Conservation (phyloP, 768 basidiomycete species). For the Melanogaster broomeanus region DNA sequence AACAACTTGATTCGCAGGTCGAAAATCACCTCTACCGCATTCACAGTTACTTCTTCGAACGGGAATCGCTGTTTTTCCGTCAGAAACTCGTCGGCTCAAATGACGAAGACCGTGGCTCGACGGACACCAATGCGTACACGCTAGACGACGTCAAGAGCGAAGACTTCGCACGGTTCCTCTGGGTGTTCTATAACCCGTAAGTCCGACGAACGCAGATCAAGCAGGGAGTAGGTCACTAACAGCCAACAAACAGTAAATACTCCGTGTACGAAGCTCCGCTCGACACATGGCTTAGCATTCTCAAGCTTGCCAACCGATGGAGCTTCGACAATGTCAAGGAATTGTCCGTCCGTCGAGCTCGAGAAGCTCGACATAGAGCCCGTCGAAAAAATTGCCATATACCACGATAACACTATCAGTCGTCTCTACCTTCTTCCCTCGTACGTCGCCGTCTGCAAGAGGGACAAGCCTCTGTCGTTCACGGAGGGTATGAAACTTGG, state of each 20-base stretch:
- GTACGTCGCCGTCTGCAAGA: constrained; percentile 36
- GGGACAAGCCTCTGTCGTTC: constrained; percentile 36
- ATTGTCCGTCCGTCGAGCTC: constrained; percentile 40
- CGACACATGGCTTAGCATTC: constrained; percentile 44
- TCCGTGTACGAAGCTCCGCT: constrained; percentile 40
- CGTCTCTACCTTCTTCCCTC: constrained; percentile 36
- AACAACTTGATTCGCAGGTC: constrained; percentile 49
- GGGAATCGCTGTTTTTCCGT: constrained; percentile 55
- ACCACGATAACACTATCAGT: constrained; percentile 37
- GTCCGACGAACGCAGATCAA: constrained; percentile 16
- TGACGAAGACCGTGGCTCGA: constrained; percentile 36
- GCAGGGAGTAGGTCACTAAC: neutral
- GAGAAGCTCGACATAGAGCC: constrained; percentile 37
- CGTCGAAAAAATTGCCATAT: constrained; percentile 40
- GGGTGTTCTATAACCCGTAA: constrained; percentile 67
- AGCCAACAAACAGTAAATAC: constrained; percentile 29
- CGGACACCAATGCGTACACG: constrained; percentile 43
- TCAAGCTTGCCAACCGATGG: constrained; percentile 42
- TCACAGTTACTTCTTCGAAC: constrained; percentile 62
- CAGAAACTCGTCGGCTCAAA: constrained; percentile 34
- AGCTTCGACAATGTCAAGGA: constrained; percentile 41
- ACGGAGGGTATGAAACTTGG: constrained; percentile 46
- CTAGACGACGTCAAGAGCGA: constrained; percentile 44
- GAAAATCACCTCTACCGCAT: constrained; percentile 58
- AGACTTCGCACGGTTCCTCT: constrained; percentile 58